phyloP scores from a whole-genome alignment of 768 basidiomycete genomes.

The Suillus fuscotomentosus region DNA sequence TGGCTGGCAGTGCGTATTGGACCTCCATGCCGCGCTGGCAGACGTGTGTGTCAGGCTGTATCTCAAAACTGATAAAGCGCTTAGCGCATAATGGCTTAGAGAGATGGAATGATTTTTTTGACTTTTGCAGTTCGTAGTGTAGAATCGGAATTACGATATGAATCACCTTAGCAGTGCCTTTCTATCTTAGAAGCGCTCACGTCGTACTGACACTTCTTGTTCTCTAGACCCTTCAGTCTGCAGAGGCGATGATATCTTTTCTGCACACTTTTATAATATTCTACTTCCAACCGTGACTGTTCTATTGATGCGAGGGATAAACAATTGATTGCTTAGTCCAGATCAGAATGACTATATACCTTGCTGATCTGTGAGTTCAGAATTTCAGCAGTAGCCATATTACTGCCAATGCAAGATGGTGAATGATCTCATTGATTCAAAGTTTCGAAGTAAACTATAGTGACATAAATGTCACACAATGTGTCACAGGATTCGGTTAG shows the following conservation, averaged over 20 bases:
- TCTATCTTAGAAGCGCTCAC: neutral
- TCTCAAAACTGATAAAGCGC: neutral
- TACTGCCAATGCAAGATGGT: too few relatives aligned
- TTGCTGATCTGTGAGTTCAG: neutral
- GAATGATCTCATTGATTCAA: too few relatives aligned
- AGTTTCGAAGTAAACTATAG: too few relatives aligned
- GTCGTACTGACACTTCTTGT: neutral
- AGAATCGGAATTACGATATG: neutral
- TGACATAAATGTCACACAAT: neutral
- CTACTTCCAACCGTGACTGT: neutral
- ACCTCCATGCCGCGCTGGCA: slow-evolving; percentile 46
- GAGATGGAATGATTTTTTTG: neutral
- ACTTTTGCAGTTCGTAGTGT: neutral
- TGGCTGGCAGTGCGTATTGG: slow-evolving; percentile 51
- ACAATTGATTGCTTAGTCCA: neutral
- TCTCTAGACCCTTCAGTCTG: neutral
- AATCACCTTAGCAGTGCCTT: neutral
- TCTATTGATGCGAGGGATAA: neutral
- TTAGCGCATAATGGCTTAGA: neutral
- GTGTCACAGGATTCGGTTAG: neutral
- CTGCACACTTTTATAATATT: neutral
- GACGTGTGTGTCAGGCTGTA: slow-evolving; percentile 4
- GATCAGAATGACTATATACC: neutral
- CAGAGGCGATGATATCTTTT: neutral
- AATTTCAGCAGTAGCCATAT: neutral